phyloP scores from a whole-genome alignment of 495 filamentous ascomycete genomes.

The Hypomontagnella submonticulosa region DNA sequence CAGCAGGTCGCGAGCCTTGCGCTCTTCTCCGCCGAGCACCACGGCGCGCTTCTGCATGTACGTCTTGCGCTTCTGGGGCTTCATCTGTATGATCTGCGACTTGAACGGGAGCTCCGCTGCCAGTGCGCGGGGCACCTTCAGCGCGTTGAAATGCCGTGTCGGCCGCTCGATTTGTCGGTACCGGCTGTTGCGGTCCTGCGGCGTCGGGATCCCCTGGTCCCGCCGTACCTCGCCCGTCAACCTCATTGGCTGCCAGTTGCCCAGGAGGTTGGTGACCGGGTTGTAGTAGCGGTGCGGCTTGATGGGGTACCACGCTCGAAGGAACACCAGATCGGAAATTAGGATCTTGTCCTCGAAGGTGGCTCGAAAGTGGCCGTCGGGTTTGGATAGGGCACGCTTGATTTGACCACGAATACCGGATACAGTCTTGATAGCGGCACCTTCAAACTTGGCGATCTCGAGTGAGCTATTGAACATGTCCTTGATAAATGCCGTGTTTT shows the following conservation, averaged over 20 bases:
- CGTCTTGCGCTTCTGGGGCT: conserved; percentile 80
- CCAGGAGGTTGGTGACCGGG: conserved; percentile 89
- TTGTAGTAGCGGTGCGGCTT: conserved; percentile 97
- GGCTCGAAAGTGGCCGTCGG: conserved; percentile 93
- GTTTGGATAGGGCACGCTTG: conserved; percentile 89
- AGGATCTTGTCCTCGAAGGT: conserved; percentile 99
- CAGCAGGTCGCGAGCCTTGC: conserved; percentile 87
- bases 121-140: conserved; percentile 85
- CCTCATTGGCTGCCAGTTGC: conserved; percentile 87
- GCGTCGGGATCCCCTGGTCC: conserved; percentile 78
- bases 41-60: conserved; percentile 96
- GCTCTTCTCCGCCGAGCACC: conserved; percentile 81
- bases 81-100: conserved; percentile 86
- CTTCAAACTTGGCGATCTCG: conserved; percentile 98
- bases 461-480: conserved; percentile 95
- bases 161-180: conserved; percentile 86
- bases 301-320: conserved; percentile 95
- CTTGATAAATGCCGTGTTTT: conserved; percentile 98
- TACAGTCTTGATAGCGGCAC: conserved; percentile 92
- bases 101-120: conserved; percentile 91
- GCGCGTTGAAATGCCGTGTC: conserved; percentile 90
- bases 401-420: conserved; percentile 96
- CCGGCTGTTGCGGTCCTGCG: conserved; percentile 77
- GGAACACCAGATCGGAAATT: conserved; percentile 94
- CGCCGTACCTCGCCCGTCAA: conserved; percentile 92